These are phyloP conservation scores for Leishmania lainsoni DNA, from an alignment of 208 protist genomes.

Conservation along the genomic window DNA sequence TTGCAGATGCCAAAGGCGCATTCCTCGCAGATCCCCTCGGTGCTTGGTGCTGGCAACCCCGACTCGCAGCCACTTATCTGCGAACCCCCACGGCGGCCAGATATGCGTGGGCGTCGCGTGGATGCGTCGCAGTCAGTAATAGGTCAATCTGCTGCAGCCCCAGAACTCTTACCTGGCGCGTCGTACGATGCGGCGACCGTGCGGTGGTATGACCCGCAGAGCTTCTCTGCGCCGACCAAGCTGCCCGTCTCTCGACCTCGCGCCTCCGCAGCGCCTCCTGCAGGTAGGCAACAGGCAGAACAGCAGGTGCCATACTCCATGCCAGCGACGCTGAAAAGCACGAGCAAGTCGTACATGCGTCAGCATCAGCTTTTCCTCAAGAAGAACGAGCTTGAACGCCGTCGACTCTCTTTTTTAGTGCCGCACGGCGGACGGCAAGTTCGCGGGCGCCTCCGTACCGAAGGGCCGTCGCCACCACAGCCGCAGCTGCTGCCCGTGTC, in stretches of 20 bases:
- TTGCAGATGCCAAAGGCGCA: not conserved
- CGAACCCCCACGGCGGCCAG: conserved; percentile 22
- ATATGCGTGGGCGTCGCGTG: not conserved
- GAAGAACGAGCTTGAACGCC: conserved; percentile 29
- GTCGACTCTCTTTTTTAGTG: conserved; percentile 17
- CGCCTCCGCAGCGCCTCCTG: not conserved
- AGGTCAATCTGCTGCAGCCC: not conserved
- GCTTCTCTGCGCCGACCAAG: conserved; percentile 13
- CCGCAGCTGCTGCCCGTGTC: conserved; percentile 1
- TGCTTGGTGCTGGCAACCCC: conserved; percentile 28
- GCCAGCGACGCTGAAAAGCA: not conserved
- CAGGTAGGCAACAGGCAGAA: not conserved
- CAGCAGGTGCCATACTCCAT: conserved; percentile 4
- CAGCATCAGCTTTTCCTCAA: conserved; percentile 28
- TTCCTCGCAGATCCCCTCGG: conserved; percentile 8
- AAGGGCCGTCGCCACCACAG: conserved; percentile 6
- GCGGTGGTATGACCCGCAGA: conserved; percentile 7
- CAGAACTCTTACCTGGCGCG: not conserved
- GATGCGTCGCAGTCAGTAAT: not conserved
- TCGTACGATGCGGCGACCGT: not conserved
- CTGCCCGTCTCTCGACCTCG: not conserved
- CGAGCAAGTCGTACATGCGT: conserved; percentile 7
- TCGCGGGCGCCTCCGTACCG: conserved; percentile 15
- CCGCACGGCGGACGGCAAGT: conserved; percentile 7
- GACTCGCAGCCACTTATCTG: conserved; percentile 43